phyloP scores from a whole-genome alignment of 345 rosid genomes.

The Leavenworthia alabamica region DNA sequence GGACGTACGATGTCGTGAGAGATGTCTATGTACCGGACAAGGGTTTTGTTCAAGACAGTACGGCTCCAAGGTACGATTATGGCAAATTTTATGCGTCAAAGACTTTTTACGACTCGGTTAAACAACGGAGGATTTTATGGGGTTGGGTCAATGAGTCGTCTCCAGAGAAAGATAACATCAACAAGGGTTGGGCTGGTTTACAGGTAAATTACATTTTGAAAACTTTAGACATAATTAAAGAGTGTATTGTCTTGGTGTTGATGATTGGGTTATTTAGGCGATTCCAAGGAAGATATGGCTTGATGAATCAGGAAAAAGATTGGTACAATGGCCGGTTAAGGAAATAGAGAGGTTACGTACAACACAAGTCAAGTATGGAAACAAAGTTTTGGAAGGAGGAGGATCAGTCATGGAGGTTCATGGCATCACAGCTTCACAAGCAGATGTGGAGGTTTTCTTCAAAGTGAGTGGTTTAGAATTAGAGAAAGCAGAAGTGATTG shows the following conservation, averaged over 20 bases:
- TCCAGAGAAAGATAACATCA: conserved; percentile 20
- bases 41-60: conserved; percentile 31
- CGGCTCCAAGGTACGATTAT: conserved; percentile 57
- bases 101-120: conserved; percentile 47
- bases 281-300: conserved; percentile 59
- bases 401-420: conserved; percentile 38
- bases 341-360: conserved; percentile 43
- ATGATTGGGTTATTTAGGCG: conserved; percentile 22
- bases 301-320: conserved; percentile 39
- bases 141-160: conserved; percentile 54
- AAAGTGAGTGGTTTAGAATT: conserved; percentile 28
- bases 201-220: conserved; percentile 23
- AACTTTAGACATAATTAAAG: neutral
- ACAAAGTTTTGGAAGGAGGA: conserved; percentile 27
- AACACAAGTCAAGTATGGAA: conserved; percentile 16
- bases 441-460: conserved; percentile 57
- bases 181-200: conserved; percentile 52
- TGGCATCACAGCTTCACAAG: conserved; percentile 58
- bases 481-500: conserved; percentile 46
- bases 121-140: conserved; percentile 46
- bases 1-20: conserved; percentile 34
- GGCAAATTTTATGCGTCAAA: conserved; percentile 79
- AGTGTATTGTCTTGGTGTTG: neutral
- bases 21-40: conserved; percentile 41
- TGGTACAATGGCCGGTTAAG: conserved; percentile 61